These are phyloP conservation scores for Petasospora rhodanensis DNA, from an alignment of 1,139 yeast genomes.

Conservation along the genomic window DNA sequence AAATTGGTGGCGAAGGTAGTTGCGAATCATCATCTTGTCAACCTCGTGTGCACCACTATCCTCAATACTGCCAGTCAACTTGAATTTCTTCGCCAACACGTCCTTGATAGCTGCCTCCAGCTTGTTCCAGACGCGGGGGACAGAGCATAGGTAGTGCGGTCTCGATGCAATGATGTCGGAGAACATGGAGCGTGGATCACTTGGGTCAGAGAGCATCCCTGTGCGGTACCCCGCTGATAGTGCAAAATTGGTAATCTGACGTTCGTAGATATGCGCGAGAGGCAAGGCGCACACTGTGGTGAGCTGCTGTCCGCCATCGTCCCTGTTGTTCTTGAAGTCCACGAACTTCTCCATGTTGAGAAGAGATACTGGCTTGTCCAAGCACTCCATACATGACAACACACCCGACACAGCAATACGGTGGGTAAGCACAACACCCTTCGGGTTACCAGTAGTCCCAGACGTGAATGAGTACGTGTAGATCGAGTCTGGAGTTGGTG, in stretches of 20 bases:
- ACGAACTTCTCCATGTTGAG: constrained; percentile 5
- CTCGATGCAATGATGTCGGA: constrained; percentile 49
- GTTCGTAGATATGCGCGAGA: constrained; percentile 47
- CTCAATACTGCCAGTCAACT: constrained; percentile 14
- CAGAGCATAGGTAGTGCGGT: constrained; percentile 49
- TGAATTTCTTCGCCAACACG: constrained; percentile 26
- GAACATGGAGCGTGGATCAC: constrained; percentile 31
- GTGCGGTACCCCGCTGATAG: constrained; percentile 26
- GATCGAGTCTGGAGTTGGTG: constrained; percentile 44
- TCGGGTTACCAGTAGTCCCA: constrained; percentile 40
- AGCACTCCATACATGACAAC: constrained; percentile 14
- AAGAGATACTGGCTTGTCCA: constrained; percentile 17
- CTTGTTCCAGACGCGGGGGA: constrained; percentile 59
- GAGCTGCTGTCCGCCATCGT: constrained; percentile 18
- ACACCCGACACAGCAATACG: constrained; percentile 32
- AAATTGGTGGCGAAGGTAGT: constrained; percentile 40
- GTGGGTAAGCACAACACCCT: constrained; percentile 37
- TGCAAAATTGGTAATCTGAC: constrained; percentile 19
- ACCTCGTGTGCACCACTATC: constrained; percentile 24
- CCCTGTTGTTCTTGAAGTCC: constrained; percentile 13
- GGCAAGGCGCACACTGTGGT: constrained; percentile 34
- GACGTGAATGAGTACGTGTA: constrained; percentile 50
- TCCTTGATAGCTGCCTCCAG: constrained; percentile 41
- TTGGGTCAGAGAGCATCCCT: constrained; percentile 36
- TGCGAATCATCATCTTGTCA: constrained; percentile 24